These are phyloP conservation scores for Moelleriella libera DNA, from an alignment of 2,329 filamentous ascomycete species.

Conservation along the genomic window DNA sequence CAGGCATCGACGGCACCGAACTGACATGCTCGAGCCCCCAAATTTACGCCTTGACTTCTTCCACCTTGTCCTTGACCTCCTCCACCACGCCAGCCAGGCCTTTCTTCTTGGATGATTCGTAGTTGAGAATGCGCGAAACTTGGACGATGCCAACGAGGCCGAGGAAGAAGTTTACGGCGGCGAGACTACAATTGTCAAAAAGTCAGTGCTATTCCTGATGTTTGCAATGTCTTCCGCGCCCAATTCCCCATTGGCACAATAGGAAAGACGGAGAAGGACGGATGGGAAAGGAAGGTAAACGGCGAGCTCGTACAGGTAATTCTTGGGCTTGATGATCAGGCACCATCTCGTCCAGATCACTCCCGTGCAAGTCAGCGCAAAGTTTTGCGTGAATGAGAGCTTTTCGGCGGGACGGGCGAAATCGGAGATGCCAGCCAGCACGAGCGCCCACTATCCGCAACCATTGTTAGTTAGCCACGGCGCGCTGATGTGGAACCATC, in stretches of 20 bases:
- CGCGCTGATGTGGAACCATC: not conserved
- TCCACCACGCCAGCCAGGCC: constrained; percentile 18
- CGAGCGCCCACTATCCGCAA: constrained; percentile 64
- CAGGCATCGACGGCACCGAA: no score
- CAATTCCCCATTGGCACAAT: no score
- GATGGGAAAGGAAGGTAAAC: not conserved
- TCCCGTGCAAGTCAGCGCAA: constrained; percentile 77
- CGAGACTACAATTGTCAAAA: constrained; percentile 43
- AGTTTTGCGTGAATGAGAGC: constrained; percentile 87
- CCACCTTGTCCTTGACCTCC: constrained; percentile 24
- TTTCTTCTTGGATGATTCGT: constrained; percentile 47
- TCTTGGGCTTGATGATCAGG: constrained; percentile 88
- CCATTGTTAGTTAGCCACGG: no score
- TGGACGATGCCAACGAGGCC: constrained; percentile 77
- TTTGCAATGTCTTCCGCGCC: not conserved
- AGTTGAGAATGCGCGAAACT: constrained; percentile 59
- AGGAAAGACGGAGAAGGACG: no score
- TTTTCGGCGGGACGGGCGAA: constrained; percentile 83
- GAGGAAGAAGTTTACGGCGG: constrained; percentile 96
- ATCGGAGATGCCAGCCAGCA: constrained; percentile 84
- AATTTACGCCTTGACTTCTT: constrained; percentile 6
- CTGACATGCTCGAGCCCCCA: no score
- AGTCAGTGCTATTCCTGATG: not conserved
- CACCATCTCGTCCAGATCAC: constrained; percentile 99
- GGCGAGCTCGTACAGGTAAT: constrained; percentile 55